Base-by-base conservation (phyloP, 768 basidiomycete genomes). In the Rhodotorula taiwanensis region DNA sequence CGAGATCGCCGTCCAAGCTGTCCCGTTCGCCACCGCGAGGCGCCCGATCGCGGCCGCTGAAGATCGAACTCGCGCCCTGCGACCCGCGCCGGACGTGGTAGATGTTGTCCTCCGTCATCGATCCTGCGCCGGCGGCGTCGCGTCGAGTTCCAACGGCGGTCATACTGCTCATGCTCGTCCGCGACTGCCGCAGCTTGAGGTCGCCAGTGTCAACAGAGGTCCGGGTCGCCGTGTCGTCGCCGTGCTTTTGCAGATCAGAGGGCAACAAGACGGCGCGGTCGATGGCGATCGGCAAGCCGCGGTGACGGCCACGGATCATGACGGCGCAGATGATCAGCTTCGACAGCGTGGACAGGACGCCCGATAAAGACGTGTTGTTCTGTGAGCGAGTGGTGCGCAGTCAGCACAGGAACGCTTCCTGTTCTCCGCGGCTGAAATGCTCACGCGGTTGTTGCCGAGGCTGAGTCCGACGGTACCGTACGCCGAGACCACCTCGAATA, bases 401-500 rank as follows among this genome's bases (percentile, higher is more conserved):
- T 58, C 27, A 50, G 56, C 18, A n/a, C n/a, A n/a, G n/a, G n/a
- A n/a, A n/a, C n/a, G n/a, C n/a, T n/a, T n/a, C n/a, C n/a, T n/a
- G n/a, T n/a, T n/a, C n/a, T n/a, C n/a, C n/a, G n/a, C n/a, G n/a
- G n/a, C n/a, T n/a, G n/a, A n/a, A n/a, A n/a, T n/a, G n/a, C 85
- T 71, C 54, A 92, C 91, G 20, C 79, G 80, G n/a, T 86, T 84
- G n/a, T 88, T 80, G 4, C 94, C 94, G 2, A 95, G 80, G 74
- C 86, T 89, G 23, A 98, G 81, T 0, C 94, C 94, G 58, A 97
- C 87, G 23, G 85, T 85, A 1, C 89, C 89, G 74, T 90, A 92
- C 6, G 87, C 50, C 9, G 52, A 56, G 15, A 54, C 52, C 41
- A 92, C 72, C 74, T 94, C 90, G 70, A 93, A 93, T 18, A 72